Percentiles rank a stretch among this genome's conserved stretches.
phyloP scores from a whole-genome alignment of 441 rosid genomes.

The Aquilaria agallochum region DNA sequence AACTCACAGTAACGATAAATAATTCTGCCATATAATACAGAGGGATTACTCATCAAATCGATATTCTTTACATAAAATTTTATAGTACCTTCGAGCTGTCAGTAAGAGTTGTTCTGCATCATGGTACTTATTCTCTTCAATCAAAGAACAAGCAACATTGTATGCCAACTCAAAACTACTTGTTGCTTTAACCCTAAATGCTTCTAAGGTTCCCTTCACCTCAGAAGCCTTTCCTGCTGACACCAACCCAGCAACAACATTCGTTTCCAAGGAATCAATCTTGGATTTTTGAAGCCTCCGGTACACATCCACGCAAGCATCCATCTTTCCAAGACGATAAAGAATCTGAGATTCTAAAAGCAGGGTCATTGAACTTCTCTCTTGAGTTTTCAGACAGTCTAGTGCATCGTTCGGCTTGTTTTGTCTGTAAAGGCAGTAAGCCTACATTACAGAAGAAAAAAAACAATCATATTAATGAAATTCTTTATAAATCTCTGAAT shows the following conservation, averaged over 20 bases:
- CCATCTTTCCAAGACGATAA: conserved; percentile 71
- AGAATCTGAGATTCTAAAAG: conserved; percentile 84
- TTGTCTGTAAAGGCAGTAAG: conserved; percentile 85
- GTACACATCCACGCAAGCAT: conserved; percentile 64
- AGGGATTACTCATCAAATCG: not conserved
- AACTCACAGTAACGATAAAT: not conserved
- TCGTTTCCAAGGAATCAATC: conserved; percentile 58
- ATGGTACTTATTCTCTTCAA: conserved; percentile 46
- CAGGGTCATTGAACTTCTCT: conserved; percentile 44
- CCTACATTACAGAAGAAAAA: conserved; percentile 29
- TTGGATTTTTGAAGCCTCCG: conserved; percentile 54
- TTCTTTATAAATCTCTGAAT: no score
- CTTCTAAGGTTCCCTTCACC: conserved; percentile 61
- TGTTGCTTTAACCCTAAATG: conserved; percentile 59
- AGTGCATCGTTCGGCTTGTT: conserved; percentile 83
- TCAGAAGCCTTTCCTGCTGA: conserved; percentile 75
- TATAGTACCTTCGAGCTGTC: conserved; percentile 65
- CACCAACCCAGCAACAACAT: conserved; percentile 66
- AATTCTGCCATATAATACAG: not conserved
- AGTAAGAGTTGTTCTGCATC: conserved; percentile 88
- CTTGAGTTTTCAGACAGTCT: conserved; percentile 45
- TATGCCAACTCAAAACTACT: conserved; percentile 77
- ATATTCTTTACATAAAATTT: conserved; percentile 2
- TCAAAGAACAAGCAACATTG: conserved; percentile 79
- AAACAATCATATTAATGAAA: no score